Percentiles rank a stretch among this genome's conserved stretches.
Evolutionary conservation across 768 basidiomycete species (phyloP).

Genomic region (Hypsizygus marmoreus): DNA sequence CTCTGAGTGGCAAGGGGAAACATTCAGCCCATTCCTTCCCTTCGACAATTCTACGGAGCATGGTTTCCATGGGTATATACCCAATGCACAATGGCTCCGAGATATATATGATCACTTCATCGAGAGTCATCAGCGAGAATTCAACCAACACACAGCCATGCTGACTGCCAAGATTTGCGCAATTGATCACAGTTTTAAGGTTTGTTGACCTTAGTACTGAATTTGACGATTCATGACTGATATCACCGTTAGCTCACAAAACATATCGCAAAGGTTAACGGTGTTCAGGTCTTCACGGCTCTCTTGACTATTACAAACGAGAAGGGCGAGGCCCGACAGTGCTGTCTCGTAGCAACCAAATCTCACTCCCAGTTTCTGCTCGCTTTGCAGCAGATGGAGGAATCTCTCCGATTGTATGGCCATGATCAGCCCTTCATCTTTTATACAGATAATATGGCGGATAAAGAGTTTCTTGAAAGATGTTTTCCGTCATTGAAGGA

Average conservation of each 20-base stretch:
- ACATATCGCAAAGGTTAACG: constrained; percentile 26
- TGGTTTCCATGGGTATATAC: constrained; percentile 16
- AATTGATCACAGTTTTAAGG: constrained; percentile 20
- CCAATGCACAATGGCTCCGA: constrained; percentile 15
- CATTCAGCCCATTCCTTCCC: constrained; percentile 11
- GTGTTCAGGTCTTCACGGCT: constrained; percentile 25
- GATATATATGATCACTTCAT: constrained; percentile 21
- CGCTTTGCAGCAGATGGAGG: no score
- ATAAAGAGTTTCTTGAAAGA: constrained; percentile 21
- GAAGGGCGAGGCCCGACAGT: constrained; percentile 20
- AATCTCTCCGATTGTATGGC: constrained; percentile 17
- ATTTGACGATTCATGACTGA: neutral
- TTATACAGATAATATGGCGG: constrained; percentile 21
- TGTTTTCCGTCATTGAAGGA: constrained; percentile 23
- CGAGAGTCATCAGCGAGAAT: constrained; percentile 1
- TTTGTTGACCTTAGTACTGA: neutral
- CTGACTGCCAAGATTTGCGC: constrained; percentile 20
- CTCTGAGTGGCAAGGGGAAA: no score
- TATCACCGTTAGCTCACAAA: constrained; percentile 21
- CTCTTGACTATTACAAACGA: constrained; percentile 29
- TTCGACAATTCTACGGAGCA: constrained; percentile 12
- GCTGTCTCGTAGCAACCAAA: neutral
- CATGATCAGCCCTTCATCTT: constrained; percentile 10
- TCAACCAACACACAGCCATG: constrained; percentile 28
- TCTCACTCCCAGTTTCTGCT: constrained; percentile 1